Evolutionary conservation across 2,329 filamentous ascomycete genomes (phyloP).

Genomic region (Sclerotinia trifoliorum): DNA sequence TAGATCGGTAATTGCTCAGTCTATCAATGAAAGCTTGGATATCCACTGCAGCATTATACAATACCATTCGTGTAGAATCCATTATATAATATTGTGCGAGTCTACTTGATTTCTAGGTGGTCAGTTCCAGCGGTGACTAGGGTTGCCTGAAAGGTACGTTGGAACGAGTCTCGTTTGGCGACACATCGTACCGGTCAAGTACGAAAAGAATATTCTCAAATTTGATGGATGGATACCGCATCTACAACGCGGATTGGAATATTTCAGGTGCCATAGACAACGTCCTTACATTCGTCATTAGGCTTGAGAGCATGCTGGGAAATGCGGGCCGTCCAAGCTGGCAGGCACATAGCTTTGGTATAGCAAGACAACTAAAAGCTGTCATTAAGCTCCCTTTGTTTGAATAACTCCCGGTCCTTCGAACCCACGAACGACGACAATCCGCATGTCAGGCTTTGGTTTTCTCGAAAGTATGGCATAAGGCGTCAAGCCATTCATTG

Average conservation of each 20-base stretch:
- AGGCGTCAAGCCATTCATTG: not conserved
- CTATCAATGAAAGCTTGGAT: not conserved
- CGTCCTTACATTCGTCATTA: too few species aligned
- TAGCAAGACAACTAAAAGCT: too few species aligned
- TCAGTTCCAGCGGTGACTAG: not conserved
- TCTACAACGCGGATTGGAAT: not conserved
- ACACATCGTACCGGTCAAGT: not conserved
- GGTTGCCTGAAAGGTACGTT: not conserved
- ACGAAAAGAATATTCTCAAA: not conserved
- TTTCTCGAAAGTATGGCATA: not conserved
- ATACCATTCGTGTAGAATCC: not conserved
- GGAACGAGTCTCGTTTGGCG: not conserved
- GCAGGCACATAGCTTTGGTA: too few species aligned
- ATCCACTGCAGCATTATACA: not conserved
- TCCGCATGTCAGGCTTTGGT: not conserved
- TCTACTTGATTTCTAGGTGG: not conserved
- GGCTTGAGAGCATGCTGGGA: too few species aligned
- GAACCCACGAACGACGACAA: not conserved
- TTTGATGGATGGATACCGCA: not conserved
- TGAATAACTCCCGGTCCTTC: not conserved
- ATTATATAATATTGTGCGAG: not conserved
- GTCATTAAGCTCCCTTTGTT: too few species aligned
- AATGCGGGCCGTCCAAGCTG: too few species aligned
- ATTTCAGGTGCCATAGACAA: too few species aligned
- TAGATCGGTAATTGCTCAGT: too few species aligned